phyloP scores from a whole-genome alignment of 169 alveolate genomes.

The Plasmodium sp. region DNA sequence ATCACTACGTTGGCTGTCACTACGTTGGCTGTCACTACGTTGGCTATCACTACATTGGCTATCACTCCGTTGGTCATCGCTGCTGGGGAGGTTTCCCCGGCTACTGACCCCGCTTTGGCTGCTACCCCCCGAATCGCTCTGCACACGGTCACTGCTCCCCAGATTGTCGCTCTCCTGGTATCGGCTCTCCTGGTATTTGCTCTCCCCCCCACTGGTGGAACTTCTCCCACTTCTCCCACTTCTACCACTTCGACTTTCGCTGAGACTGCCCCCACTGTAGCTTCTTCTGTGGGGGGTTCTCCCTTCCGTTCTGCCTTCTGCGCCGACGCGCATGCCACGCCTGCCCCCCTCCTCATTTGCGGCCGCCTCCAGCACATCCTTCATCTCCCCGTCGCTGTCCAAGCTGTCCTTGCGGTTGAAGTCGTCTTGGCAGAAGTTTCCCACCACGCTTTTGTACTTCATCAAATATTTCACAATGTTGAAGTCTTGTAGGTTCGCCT shows the following conservation, averaged over 20 bases:
- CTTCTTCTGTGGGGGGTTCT: neutral
- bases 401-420: constrained; percentile 10
- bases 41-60: neutral
- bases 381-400: constrained; percentile 21
- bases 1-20: neutral
- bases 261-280: neutral
- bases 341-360: neutral
- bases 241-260: neutral
- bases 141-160: neutral
- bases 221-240: neutral
- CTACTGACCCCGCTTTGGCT: neutral
- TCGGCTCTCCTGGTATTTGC: neutral
- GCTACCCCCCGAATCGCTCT: neutral
- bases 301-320: neutral
- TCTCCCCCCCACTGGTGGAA: neutral
- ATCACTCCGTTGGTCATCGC: neutral
- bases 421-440: constrained; percentile 38
- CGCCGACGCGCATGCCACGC: neutral
- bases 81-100: neutral
- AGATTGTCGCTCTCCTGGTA: neutral
- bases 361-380: neutral
- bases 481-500: neutral
- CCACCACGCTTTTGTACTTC: constrained; percentile 27
- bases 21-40: neutral
- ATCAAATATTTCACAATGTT: constrained; percentile 49